Percentiles rank a stretch among this genome's conserved stretches.
Evolutionary conservation across 2,329 filamentous ascomycete genomes (phyloP).

Genomic region (Ascochyta koolunga): DNA sequence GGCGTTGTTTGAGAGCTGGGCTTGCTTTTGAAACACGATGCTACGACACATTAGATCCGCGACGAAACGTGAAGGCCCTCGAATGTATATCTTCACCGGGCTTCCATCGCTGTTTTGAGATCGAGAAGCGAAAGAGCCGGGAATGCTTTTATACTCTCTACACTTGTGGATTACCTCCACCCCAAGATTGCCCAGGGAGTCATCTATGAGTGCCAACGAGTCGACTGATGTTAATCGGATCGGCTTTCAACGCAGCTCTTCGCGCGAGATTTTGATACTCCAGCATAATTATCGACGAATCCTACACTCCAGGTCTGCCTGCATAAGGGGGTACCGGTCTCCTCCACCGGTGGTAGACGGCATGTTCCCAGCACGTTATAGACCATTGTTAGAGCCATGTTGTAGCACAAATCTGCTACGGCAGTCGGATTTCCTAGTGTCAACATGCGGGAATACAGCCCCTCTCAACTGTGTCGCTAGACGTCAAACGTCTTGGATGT

Average conservation of each 20-base stretch:
- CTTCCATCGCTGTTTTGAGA: slow-evolving; percentile 8
- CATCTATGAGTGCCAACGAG: neutral
- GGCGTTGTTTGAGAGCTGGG: slow-evolving; percentile 3
- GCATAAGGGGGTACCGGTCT: neutral
- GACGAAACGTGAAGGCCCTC: slow-evolving; percentile 33
- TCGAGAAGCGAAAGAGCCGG: slow-evolving; percentile 1
- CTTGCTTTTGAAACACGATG: slow-evolving; percentile 27
- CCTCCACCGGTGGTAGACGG: neutral
- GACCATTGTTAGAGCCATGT: slow-evolving; percentile 2
- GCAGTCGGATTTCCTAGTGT: slow-evolving; percentile 3
- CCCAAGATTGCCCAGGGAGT: neutral
- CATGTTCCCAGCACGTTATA: neutral
- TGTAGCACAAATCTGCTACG: slow-evolving; percentile 16
- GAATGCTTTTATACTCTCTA: neutral
- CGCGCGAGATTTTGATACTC: neutral
- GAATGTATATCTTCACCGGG: slow-evolving; percentile 4
- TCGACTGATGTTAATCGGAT: neutral
- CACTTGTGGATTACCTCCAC: neutral
- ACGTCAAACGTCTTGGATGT: slow-evolving; percentile 32
- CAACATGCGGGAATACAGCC: slow-evolving; percentile 18
- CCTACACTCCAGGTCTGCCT: neutral
- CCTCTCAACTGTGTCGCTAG: slow-evolving; percentile 13
- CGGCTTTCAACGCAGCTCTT: neutral
- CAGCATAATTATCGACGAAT: neutral
- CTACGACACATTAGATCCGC: slow-evolving; percentile 11